phyloP scores from a whole-genome alignment of 2,329 filamentous ascomycete genomes.

The Xylariaceae sp. region DNA sequence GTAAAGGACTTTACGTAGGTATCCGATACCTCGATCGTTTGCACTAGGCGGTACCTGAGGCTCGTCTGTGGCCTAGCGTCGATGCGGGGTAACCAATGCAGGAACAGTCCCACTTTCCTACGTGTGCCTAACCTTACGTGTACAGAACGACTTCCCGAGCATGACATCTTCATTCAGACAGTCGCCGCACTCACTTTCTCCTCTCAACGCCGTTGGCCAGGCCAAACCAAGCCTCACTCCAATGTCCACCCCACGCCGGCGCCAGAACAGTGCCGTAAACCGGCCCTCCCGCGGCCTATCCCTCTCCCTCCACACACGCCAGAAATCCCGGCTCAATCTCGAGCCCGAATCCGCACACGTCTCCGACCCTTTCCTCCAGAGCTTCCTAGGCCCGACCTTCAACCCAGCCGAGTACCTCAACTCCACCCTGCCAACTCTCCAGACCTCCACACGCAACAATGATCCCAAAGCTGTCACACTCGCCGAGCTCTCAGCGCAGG shows the following conservation, averaged over 20 bases:
- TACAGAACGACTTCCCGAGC: too few relatives aligned
- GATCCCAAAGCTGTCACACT: constrained; percentile 49
- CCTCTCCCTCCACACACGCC: constrained; percentile 39
- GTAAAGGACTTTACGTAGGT: too few relatives aligned
- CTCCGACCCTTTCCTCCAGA: constrained; percentile 64
- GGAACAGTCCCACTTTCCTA: neutral
- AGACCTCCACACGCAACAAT: constrained; percentile 29
- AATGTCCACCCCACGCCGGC: constrained; percentile 37
- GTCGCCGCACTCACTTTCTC: neutral
- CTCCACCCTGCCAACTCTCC: constrained; percentile 64
- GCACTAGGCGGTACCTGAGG: too few relatives aligned
- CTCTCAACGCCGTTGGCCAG: neutral
- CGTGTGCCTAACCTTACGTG: too few relatives aligned
- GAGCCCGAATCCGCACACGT: constrained; percentile 57
- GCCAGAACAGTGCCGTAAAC: constrained; percentile 42
- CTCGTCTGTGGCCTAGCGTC: neutral
- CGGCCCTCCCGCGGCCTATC: constrained; percentile 31
- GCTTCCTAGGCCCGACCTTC: constrained; percentile 72
- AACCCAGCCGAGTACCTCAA: constrained; percentile 85
- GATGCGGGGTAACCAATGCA: neutral
- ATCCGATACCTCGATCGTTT: too few relatives aligned
- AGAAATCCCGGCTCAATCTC: constrained; percentile 36
- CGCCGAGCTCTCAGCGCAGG: constrained; percentile 71
- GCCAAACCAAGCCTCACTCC: neutral
- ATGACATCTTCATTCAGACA: neutral